Evolutionary conservation across 176 grass and related monocot genomes (phyloP).

Genomic region (barley (Hordeum vulgare)): DNA sequence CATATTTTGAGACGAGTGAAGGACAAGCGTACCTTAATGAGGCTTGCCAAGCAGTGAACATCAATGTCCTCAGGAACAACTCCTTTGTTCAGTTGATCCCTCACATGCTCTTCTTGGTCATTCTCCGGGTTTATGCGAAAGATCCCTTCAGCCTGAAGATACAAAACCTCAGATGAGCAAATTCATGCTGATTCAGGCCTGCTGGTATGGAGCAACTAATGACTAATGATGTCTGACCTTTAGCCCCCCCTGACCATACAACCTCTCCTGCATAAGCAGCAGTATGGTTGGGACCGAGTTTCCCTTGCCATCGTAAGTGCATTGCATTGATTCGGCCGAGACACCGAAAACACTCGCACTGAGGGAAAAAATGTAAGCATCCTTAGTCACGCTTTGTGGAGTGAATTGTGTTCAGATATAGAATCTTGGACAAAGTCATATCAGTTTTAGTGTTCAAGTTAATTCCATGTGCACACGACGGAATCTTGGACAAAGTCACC

Average conservation of each 20-base stretch:
- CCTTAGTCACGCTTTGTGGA: background rate
- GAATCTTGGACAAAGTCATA: background rate
- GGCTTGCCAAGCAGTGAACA: conserved; percentile 81
- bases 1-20: background rate
- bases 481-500: background rate
- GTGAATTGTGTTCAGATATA: background rate
- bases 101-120: conserved; percentile 82
- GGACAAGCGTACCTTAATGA: conserved; percentile 68
- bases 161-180: background rate
- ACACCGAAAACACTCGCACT: conserved; percentile 89
- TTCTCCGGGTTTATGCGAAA: conserved; percentile 95
- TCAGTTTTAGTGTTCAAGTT: background rate
- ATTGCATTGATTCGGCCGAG: conserved; percentile 93
- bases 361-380: background rate
- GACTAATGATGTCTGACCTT: conserved; percentile 37
- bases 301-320: conserved; percentile 63
- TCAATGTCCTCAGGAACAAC: conserved; percentile 79
- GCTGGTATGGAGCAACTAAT: background rate
- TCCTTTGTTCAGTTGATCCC: conserved; percentile 75
- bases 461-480: background rate
- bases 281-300: conserved; percentile 93
- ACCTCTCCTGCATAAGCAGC: conserved; percentile 76
- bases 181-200: background rate
- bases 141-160: conserved; percentile 77
- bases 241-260: conserved; percentile 74